Conservation (phyloP, 1,284 basidiomycete genomes). For the Austroboletus niveus region DNA sequence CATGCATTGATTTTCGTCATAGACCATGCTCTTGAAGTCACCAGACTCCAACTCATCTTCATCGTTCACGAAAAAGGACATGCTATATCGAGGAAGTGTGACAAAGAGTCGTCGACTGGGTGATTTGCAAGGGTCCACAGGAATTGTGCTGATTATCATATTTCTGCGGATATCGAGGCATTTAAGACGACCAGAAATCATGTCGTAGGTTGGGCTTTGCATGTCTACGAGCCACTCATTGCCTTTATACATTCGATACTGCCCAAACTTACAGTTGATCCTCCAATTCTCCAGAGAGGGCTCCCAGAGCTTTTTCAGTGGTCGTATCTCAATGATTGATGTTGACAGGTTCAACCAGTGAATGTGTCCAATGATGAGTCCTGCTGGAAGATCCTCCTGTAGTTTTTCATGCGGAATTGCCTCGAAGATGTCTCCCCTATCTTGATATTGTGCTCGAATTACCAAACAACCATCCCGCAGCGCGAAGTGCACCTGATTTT, state of each 20-base stretch:
- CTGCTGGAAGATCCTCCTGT: conserved; percentile 37
- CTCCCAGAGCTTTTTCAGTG: conserved; percentile 27
- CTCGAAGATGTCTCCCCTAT: conserved; percentile 23
- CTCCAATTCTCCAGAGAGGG: conserved; percentile 20
- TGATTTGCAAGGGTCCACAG: neutral
- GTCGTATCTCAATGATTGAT: conserved; percentile 38
- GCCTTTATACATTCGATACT: no score
- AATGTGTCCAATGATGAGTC: conserved; percentile 32
- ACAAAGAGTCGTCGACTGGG: conserved; percentile 11
- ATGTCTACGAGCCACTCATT: conserved; percentile 28
- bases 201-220: conserved; percentile 32
- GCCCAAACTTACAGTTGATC: conserved; percentile 5
- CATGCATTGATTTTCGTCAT: no score
- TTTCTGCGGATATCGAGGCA: conserved; percentile 33
- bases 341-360: conserved; percentile 41
- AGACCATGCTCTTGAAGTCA: conserved; percentile 4
- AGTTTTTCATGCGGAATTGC: conserved; percentile 38
- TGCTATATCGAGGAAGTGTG: conserved; percentile 36
- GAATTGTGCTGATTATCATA: conserved; percentile 24
- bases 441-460: conserved; percentile 28
- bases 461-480: conserved; percentile 26
- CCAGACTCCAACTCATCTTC: conserved; percentile 23
- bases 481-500: conserved; percentile 33
- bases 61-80: conserved; percentile 31
- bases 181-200: conserved; percentile 30